Conservation (phyloP, 2,329 filamentous ascomycete species). For the Pezicula carpinea region DNA sequence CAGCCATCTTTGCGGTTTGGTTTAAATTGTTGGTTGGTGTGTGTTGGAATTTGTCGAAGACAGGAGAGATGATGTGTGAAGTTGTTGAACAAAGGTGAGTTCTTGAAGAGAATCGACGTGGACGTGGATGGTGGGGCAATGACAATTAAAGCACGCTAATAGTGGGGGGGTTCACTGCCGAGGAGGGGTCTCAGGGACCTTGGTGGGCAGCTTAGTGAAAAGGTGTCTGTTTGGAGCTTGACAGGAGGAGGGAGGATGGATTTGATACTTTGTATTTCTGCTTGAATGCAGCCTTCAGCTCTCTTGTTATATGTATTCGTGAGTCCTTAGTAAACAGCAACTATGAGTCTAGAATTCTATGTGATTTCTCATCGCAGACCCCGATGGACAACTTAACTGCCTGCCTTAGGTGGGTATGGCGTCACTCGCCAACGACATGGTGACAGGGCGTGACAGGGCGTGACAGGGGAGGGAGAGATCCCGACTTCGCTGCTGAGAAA, state of each 20-base stretch:
- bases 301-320: not conserved
- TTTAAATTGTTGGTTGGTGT: not conserved
- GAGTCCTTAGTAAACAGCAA: no score
- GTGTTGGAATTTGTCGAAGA: not conserved
- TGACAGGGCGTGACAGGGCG: no score
- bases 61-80: slow-evolving; percentile 1
- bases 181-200: not conserved
- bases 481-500: not conserved
- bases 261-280: not conserved
- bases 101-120: not conserved
- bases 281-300: not conserved
- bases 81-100: slow-evolving; percentile 5
- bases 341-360: not conserved
- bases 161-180: not conserved
- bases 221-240: not conserved
- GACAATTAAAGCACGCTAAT: not conserved
- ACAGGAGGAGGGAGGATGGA: not conserved
- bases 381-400: not conserved
- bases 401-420: not conserved
- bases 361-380: not conserved
- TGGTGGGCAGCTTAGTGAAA: not conserved
- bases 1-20: slow-evolving; percentile 13
- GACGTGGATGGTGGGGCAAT: not conserved
- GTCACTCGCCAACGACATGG: not conserved
- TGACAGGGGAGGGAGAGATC: no score